Base-by-base conservation (phyloP, 352 stramenopile genomes). In the Globisporangium ultimum region DNA sequence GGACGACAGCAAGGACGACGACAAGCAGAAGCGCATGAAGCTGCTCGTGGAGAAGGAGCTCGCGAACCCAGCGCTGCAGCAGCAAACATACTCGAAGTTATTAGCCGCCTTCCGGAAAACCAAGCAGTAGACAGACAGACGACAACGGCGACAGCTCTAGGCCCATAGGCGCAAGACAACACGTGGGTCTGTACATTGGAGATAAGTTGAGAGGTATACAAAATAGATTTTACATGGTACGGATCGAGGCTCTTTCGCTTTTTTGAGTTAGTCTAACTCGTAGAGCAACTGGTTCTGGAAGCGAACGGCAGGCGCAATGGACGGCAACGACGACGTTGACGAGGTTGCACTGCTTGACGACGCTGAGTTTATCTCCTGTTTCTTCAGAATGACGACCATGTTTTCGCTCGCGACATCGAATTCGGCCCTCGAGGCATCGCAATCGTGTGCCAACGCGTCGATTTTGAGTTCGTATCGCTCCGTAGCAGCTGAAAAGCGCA, bases 281-380 rank as follows among this genome's bases (percentile, higher is more conserved):
- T 88, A 88, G 1, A 91, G 63, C 21, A 91, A 60, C 24, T 91
- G 67, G 60, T 91, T 91, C 63, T 88, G 78, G 60, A 89, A 89
- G 24, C 70, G 72, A 36, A 76, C 65, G 32, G 74, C 64, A 1
- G 59, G 47, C 7, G 64, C 50, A 24, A 67, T 48, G n/a, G 51
- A 36, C 21, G 14, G 55, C 6, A 51, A 32, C 24, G 14, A 52
- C 6, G 48, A 32, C 24, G 61, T 41, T n/a, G 58, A 28, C 20
- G 58, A 18, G 11, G 13, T 46, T 38, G 65, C 24, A 40, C 8
- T 22, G 42, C 20, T 45, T 40, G 42, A 17, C 34, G 21, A 4
- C 13, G 11, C 11, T 60, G 70, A 53, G 53, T 85, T 84, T 36
- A 5, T 5, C 7, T 10, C 7, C 28, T 36, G 28, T 47, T 80